Percentiles rank a stretch among this genome's conserved stretches.
Evolutionary conservation across 2,329 filamentous ascomycete species (phyloP).

Genomic region (Camillea tinctor): DNA sequence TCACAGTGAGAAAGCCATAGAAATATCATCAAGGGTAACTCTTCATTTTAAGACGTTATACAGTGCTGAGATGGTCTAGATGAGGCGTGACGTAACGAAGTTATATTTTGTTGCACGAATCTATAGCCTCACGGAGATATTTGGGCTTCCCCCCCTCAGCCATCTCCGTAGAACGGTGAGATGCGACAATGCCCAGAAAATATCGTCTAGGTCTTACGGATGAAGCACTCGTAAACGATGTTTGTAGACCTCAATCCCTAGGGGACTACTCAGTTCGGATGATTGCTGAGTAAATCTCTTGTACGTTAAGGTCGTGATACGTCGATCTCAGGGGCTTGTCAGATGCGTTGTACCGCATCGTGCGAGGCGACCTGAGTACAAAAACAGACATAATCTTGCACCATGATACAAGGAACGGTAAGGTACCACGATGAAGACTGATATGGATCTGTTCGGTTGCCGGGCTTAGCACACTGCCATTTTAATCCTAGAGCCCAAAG

Average conservation of each 20-base stretch:
- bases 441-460: no score
- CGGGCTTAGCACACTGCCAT: no score
- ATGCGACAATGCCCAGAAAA: background rate
- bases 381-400: background rate
- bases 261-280: background rate
- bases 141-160: background rate
- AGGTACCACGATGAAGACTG: no score
- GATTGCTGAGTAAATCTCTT: background rate
- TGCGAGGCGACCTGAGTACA: background rate
- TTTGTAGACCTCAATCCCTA: background rate
- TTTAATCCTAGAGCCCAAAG: no score
- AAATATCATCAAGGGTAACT: background rate
- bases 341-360: background rate
- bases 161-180: background rate
- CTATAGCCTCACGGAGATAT: background rate
- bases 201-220: background rate
- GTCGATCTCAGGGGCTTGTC: background rate
- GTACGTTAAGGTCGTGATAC: background rate
- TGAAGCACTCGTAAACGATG: background rate
- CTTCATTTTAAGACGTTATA: background rate
- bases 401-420: background rate
- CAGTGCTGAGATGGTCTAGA: background rate
- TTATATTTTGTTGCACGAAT: background rate
- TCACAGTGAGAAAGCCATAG: background rate
- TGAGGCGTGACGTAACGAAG: background rate